These are phyloP conservation scores for Gossypium gossypioides DNA, from an alignment of 441 rosid genomes.

Conservation along the genomic window DNA sequence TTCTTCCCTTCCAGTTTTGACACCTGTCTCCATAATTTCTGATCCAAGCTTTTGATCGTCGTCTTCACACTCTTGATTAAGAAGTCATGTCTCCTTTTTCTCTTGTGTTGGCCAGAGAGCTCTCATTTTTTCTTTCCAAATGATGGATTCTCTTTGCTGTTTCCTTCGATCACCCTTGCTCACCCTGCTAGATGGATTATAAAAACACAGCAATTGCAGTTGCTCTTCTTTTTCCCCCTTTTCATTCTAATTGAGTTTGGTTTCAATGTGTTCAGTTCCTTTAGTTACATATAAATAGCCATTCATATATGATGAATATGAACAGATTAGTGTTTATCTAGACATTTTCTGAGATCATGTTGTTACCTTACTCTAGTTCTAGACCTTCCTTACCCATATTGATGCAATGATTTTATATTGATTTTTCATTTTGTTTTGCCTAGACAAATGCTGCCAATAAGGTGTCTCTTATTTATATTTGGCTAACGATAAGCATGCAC, in stretches of 20 bases:
- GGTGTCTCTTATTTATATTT: neutral
- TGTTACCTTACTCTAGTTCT: neutral
- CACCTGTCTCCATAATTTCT: neutral
- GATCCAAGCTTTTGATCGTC: neutral
- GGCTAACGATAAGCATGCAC: neutral
- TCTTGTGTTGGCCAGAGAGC: neutral
- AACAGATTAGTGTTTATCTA: neutral
- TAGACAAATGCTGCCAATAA: neutral
- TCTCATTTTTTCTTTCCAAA: neutral
- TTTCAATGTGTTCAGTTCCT: neutral
- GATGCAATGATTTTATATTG: neutral
- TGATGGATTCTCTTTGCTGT: neutral
- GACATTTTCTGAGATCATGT: neutral
- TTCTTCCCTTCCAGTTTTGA: neutral
- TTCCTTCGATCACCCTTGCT: neutral
- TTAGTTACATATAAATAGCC: neutral
- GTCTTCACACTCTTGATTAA: neutral
- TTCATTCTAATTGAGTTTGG: conserved; percentile 4
- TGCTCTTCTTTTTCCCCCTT: neutral
- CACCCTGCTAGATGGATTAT: neutral
- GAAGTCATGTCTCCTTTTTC: neutral
- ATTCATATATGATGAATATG: neutral
- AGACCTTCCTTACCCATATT: neutral
- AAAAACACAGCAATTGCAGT: neutral
- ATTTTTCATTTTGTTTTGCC: neutral